Conservation (phyloP, 768 basidiomycete genomes). For the Kwoniella heveanensis region DNA sequence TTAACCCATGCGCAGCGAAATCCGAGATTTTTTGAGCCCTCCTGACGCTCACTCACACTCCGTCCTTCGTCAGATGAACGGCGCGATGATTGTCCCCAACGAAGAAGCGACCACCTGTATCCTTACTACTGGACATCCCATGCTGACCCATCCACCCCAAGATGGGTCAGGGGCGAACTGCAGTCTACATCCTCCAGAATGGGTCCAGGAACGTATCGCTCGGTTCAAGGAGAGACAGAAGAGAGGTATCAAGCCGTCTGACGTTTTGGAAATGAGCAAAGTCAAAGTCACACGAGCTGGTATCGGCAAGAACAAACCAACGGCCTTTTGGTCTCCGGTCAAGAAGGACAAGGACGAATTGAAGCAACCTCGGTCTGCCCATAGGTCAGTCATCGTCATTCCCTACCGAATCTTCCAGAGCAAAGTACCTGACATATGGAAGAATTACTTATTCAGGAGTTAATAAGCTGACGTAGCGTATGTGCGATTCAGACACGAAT, state of each 20-base stretch:
- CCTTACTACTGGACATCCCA: not conserved
- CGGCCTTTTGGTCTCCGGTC: not conserved
- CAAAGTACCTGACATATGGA: too few relatives aligned
- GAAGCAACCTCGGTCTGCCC: not conserved
- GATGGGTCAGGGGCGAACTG: not conserved
- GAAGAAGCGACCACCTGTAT: conserved; percentile 7
- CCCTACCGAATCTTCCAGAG: too few relatives aligned
- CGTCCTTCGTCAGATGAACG: conserved; percentile 8
- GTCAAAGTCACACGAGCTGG: not conserved
- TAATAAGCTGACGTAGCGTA: too few relatives aligned
- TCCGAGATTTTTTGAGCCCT: too few relatives aligned
- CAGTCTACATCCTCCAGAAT: conserved; percentile 1
- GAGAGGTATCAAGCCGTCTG: not conserved
- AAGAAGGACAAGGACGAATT: not conserved
- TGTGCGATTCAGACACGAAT: not conserved
- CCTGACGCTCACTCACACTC: too few relatives aligned
- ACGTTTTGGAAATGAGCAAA: not conserved
- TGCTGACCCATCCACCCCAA: not conserved
- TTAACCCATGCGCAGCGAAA: too few relatives aligned
- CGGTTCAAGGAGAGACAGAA: conserved; percentile 5
- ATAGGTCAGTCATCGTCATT: not conserved
- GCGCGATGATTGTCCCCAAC: conserved; percentile 13
- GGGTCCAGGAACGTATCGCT: conserved; percentile 10
- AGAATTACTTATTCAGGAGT: too few relatives aligned
- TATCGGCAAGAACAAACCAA: not conserved